Base-by-base conservation (phyloP, 2,329 filamentous ascomycete species). In the Botryotinia calthae region DNA sequence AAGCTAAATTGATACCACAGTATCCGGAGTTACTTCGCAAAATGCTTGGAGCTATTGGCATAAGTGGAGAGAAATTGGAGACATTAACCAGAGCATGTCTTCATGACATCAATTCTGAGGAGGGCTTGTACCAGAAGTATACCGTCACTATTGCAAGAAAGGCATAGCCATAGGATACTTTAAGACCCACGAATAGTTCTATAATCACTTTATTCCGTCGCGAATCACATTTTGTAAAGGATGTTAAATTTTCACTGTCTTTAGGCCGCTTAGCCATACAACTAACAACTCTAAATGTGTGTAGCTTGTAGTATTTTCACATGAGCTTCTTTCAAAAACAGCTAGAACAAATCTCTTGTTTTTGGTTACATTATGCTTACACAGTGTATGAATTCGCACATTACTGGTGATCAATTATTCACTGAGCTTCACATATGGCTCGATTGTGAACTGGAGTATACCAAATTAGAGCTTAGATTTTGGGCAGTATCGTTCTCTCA, bases 81-180 rank as follows among this genome's bases (percentile, higher is more conserved):
- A 48, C 48, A 31, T 48, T 72, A 40, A 72, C 62, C 20, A 72
- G 37, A 28, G 48, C 42, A 42, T 72, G 61, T 67, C 62, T 72
- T 67, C 70, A 31, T 46, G 63, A 66, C 40, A 56, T 72, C 28
- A 46, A 42, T 37, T 72, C 62, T 22, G 62, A 67, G 37, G 61
- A 66, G n/a, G 70, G 70, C 44, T 58, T 72, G 22, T 42, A 72
- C 34, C 62, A 72, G 54, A 72, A 59, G 28, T 72, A 72, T 40
- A 72, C 70, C 12, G 40, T 72, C 48, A 72, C 70, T 44, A 48
- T 72, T 59, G 70, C 70, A 46, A 72, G 70, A 20, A 72, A 67
- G 16, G 12, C 51, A 25, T 72, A 66, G 51, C 4, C 22, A 4
- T 7, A 40, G 31, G 46, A 2, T 56, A 6, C 16, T 42, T 31